Evolutionary conservation across 2,329 filamentous ascomycete genomes (phyloP).

Genomic region (Colletotrichum chlorophyti): DNA sequence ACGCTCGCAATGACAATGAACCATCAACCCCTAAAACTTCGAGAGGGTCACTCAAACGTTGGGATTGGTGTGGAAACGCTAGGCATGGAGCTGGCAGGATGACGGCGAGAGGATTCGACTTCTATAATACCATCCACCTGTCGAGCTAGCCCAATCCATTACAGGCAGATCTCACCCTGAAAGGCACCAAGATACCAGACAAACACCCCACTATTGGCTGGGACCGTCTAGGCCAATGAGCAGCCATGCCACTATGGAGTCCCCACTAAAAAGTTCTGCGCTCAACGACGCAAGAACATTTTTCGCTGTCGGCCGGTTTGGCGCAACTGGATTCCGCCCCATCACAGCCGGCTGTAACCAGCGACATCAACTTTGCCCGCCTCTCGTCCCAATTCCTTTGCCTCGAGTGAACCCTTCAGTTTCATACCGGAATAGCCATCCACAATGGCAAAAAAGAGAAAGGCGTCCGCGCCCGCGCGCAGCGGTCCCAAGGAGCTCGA

Average conservation of each 20-base stretch:
- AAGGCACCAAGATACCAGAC: too few relatives aligned
- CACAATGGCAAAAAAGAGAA: constrained; percentile 73
- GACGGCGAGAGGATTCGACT: too few relatives aligned
- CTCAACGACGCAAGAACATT: constrained; percentile 20
- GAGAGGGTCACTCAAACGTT: too few relatives aligned
- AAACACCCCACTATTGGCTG: constrained; percentile 10
- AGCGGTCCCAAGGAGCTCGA: constrained; percentile 63
- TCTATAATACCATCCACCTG: too few relatives aligned
- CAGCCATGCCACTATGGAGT: not conserved
- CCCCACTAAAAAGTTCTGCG: constrained; percentile 32
- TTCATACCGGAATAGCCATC: not conserved
- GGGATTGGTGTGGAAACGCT: too few relatives aligned
- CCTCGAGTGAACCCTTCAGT: not conserved
- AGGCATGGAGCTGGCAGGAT: too few relatives aligned
- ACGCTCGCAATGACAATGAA: too few relatives aligned
- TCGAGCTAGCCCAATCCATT: too few relatives aligned
- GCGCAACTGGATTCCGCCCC: not conserved
- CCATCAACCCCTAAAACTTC: too few relatives aligned
- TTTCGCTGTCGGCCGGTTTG: constrained; percentile 10
- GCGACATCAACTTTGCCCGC: not conserved
- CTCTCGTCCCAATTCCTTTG: not conserved
- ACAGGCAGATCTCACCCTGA: too few relatives aligned
- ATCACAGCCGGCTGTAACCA: constrained; percentile 1
- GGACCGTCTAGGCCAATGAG: not conserved
- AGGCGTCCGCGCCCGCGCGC: constrained; percentile 62